A percentile compares a stretch with the other conserved stretches of the same genome.
Conservation (phyloP, 1,284 basidiomycete genomes). For the Fomes fomentarius region DNA sequence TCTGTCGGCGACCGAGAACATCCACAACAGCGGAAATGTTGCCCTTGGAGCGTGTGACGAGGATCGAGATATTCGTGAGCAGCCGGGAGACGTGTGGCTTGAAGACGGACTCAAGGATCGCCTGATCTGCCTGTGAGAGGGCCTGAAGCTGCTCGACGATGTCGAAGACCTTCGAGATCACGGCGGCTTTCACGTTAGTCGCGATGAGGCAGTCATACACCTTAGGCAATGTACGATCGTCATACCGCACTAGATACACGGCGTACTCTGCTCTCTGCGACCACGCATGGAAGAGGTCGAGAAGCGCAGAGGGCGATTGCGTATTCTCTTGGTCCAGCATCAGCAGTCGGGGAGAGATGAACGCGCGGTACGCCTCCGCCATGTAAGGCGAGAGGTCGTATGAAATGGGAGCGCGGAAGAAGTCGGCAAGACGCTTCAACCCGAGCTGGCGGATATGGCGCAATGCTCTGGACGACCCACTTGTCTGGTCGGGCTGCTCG, state of each 20-base stretch:
- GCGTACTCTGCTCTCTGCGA: slow-evolving; percentile 63
- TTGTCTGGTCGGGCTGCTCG: slow-evolving; percentile 33
- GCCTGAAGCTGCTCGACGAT: slow-evolving; percentile 79
- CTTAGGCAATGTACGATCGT: slow-evolving; percentile 73
- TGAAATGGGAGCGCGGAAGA: slow-evolving; percentile 73
- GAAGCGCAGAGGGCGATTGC: slow-evolving; percentile 88
- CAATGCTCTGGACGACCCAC: slow-evolving; percentile 44
- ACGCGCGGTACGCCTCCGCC: slow-evolving; percentile 62
- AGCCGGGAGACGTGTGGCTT: slow-evolving; percentile 79
- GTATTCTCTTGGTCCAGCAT: slow-evolving; percentile 85
- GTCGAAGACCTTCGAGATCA: slow-evolving; percentile 85
- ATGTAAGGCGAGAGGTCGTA: slow-evolving; percentile 85
- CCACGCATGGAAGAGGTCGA: slow-evolving; percentile 89
- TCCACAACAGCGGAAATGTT: slow-evolving; percentile 58
- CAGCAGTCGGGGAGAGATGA: slow-evolving; percentile 85
- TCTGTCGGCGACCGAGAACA: slow-evolving; percentile 82
- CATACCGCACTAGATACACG: slow-evolving; percentile 70
- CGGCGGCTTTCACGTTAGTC: slow-evolving; percentile 85
- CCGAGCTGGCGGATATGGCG: slow-evolving; percentile 81
- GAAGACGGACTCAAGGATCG: slow-evolving; percentile 61
- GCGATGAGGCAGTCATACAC: slow-evolving; percentile 84
- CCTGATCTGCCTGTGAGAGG: slow-evolving; percentile 54
- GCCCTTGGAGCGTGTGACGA: slow-evolving; percentile 69
- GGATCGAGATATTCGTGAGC: slow-evolving; percentile 71
- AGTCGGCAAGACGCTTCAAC: slow-evolving; percentile 86